These are phyloP conservation scores for Solanum medicagineum DNA, from an alignment of 257 asterid genomes.

Conservation along the genomic window DNA sequence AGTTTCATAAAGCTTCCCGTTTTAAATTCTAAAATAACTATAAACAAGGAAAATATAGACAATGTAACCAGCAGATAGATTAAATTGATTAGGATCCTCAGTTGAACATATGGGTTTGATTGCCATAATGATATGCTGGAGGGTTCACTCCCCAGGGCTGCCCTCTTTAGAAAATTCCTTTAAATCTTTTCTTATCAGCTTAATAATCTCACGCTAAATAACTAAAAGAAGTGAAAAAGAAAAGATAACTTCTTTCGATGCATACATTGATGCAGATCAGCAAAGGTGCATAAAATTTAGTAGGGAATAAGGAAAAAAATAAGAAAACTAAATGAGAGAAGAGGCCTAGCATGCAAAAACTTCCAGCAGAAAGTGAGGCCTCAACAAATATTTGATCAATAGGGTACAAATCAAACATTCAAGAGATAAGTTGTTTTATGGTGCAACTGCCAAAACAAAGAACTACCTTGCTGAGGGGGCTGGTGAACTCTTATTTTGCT, in stretches of 20 bases:
- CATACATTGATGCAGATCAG: not conserved
- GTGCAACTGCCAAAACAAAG: not conserved
- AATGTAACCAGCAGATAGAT: not conserved
- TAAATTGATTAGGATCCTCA: not conserved
- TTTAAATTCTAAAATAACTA: not conserved
- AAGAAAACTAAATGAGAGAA: not conserved
- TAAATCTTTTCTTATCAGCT: not conserved
- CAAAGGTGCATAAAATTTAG: not conserved
- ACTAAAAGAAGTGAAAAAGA: not conserved
- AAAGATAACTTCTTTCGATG: not conserved
- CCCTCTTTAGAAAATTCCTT: not conserved
- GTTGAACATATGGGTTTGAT: not conserved
- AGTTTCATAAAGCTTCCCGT: not conserved
- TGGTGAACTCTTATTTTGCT: slow-evolving; percentile 15
- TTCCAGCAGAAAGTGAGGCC: not conserved
- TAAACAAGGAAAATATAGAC: not conserved
- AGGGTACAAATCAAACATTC: not conserved
- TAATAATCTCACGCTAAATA: not conserved
- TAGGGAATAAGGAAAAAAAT: not conserved
- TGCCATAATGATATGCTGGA: not conserved
- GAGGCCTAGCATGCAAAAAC: not conserved
- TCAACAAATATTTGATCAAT: not conserved
- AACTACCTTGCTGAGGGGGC: slow-evolving; percentile 37
- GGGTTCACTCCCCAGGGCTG: not conserved
- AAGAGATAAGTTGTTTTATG: not conserved